phyloP scores from a whole-genome alignment of 2,329 filamentous ascomycete species.

The Aspergillus oerlinghausenensis region DNA sequence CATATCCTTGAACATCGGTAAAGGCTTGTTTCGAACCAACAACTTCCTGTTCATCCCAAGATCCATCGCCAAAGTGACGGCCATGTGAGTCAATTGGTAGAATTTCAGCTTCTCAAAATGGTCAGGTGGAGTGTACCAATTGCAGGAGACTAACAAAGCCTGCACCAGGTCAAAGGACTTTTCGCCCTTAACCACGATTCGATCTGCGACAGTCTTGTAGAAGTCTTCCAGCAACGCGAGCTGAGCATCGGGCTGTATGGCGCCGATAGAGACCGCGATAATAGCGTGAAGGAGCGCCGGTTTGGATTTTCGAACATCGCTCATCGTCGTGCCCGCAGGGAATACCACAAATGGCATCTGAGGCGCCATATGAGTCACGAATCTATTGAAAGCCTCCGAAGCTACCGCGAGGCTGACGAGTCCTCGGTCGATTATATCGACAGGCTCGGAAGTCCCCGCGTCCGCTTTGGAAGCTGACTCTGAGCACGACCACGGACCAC shows the following conservation, averaged over 20 bases:
- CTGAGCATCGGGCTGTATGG: slow-evolving; percentile 54
- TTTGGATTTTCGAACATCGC: slow-evolving; percentile 53
- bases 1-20: slow-evolving; percentile 36
- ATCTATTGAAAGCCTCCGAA: slow-evolving; percentile 54
- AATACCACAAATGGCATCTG: slow-evolving; percentile 58
- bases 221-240: slow-evolving; percentile 62
- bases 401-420: slow-evolving; percentile 51
- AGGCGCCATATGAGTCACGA: slow-evolving; percentile 50
- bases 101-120: slow-evolving; percentile 84
- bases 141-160: slow-evolving; percentile 66
- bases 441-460: slow-evolving; percentile 26
- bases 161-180: slow-evolving; percentile 83
- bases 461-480: slow-evolving; percentile 13
- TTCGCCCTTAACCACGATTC: slow-evolving; percentile 68
- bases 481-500: slow-evolving; percentile 13
- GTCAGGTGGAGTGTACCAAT: slow-evolving; percentile 83
- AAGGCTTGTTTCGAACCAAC: slow-evolving; percentile 30
- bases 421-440: slow-evolving; percentile 46
- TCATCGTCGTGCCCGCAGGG: slow-evolving; percentile 49
- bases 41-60: slow-evolving; percentile 65
- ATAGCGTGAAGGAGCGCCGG: slow-evolving; percentile 58
- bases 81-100: slow-evolving; percentile 79
- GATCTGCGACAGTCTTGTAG: slow-evolving; percentile 68
- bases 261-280: slow-evolving; percentile 50
- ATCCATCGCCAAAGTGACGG: slow-evolving; percentile 77